Base-by-base conservation (phyloP, 2,329 filamentous ascomycete genomes). In the Aspergillus puulaauensis region DNA sequence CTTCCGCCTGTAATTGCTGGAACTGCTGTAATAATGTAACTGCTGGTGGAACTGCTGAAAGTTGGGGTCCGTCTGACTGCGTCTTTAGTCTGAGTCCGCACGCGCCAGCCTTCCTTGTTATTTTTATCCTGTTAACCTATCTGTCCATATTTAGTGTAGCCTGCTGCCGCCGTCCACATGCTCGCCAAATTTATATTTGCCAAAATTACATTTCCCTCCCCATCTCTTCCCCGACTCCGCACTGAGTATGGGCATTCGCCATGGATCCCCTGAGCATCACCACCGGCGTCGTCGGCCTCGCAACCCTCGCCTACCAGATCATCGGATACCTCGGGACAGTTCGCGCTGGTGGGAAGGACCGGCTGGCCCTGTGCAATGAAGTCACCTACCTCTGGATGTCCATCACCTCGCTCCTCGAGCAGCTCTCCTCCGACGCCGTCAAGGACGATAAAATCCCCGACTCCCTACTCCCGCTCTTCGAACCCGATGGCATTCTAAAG, bases 181-280 rank as follows among this genome's bases (percentile, higher is more conserved):
- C 9, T 14, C 9, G 7, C 33, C 9, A 11, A 35, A 12, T 6
- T 37, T n/a, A 7, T 3, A 6, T 37, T 37, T n/a, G 14, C 6
- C 19, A 21, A 21, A 21, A 21, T 21, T 21, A 21, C 19, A 21
- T 15, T 15, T 2, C 14, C n/a, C n/a, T 37, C 14, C 35, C 12
- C 35, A 37, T 35, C 35, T 37, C 5, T n/a, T 4, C 2, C 14
- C 1, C 12, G 1, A n/a, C 35, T n/a, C 27, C 27, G 9, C 4
- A 31, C 9, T 24, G 23, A 24, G 35, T 21, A 24, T 40, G 39
- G 7, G 24, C 17, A 37, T 14, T n/a, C 12, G 11, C 21, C 43
- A 62, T 62, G 61, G 61, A 62, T 40, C 61, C 61, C 14, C 41
- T 61, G 39, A 62, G 61, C 39, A 47, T 61, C 43, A 54, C 54